Conservation (phyloP, 2,329 filamentous ascomycete genomes). For the Aspergillus sp. region DNA sequence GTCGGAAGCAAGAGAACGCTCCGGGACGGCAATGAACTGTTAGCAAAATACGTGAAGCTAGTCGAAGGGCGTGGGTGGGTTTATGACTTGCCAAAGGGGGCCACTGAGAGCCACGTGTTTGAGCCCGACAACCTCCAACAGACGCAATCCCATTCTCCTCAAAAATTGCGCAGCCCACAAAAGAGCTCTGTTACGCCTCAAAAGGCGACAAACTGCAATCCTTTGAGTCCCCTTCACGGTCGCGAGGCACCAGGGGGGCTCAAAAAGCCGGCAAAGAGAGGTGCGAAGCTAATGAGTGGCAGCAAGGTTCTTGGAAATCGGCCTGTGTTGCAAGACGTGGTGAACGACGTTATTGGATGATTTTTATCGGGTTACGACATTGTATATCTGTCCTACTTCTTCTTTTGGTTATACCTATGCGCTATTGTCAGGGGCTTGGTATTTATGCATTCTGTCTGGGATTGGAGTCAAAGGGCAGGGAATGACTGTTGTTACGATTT, state of each 20-base stretch:
- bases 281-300: constrained; percentile 52
- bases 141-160: constrained; percentile 22
- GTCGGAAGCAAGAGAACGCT: constrained; percentile 79
- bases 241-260: constrained; percentile 31
- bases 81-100: constrained; percentile 65
- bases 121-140: constrained; percentile 41
- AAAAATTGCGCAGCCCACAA: constrained; percentile 26
- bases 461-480: not conserved
- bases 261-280: constrained; percentile 57
- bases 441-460: too few species aligned
- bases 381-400: not conserved
- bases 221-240: constrained; percentile 31
- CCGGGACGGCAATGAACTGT: constrained; percentile 65
- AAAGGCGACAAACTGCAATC: constrained; percentile 22
- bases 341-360: constrained; percentile 50
- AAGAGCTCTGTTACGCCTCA: constrained; percentile 27
- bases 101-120: constrained; percentile 66
- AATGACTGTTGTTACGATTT: not conserved
- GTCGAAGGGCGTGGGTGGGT: constrained; percentile 80
- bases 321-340: constrained; percentile 70
- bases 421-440: not conserved
- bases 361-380: not conserved
- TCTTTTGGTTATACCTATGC: not conserved
- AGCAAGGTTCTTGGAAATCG: constrained; percentile 61
- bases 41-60: constrained; percentile 70